Percentiles rank a stretch among this genome's conserved stretches.
phyloP scores from a whole-genome alignment of 2,329 filamentous ascomycete species.

The Cladosporium velox region DNA sequence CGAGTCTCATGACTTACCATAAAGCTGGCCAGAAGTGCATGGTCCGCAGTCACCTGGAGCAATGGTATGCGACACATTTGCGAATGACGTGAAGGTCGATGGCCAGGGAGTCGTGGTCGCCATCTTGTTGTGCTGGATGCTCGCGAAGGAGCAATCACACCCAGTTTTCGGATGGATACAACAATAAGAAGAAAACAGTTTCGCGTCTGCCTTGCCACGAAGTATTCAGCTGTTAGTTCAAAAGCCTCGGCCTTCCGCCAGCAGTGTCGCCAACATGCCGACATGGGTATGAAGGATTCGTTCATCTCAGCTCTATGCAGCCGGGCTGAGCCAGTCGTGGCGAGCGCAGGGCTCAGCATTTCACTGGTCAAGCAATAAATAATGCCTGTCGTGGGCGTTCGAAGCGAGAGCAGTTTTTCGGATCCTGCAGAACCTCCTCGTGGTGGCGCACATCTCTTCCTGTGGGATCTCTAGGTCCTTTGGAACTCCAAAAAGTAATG shows the following conservation, averaged over 20 bases:
- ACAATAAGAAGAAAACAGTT: neutral
- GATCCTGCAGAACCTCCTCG: neutral
- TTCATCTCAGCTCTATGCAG: neutral
- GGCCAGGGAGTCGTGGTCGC: slow-evolving; percentile 5
- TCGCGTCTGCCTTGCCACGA: neutral
- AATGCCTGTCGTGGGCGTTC: neutral
- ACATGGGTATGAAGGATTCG: neutral
- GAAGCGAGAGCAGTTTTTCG: neutral
- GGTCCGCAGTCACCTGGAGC: slow-evolving; percentile 1
- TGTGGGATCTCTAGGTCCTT: neutral
- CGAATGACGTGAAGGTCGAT: slow-evolving; percentile 6
- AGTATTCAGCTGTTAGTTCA: neutral
- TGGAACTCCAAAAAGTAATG: neutral
- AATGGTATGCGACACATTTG: neutral
- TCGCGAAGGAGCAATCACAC: neutral
- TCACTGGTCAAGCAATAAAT: neutral
- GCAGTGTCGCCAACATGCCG: neutral
- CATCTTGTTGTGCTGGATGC: neutral
- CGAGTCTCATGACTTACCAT: neutral
- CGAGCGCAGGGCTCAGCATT: neutral
- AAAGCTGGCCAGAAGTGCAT: slow-evolving; percentile 9
- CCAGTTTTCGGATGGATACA: neutral
- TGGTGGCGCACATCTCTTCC: neutral
- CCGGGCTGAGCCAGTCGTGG: neutral
- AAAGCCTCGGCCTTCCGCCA: neutral